Percentiles rank a stretch among this genome's conserved stretches.
phyloP scores from a whole-genome alignment of 2,329 filamentous ascomycete species.

The Samsoniella hepiali region DNA sequence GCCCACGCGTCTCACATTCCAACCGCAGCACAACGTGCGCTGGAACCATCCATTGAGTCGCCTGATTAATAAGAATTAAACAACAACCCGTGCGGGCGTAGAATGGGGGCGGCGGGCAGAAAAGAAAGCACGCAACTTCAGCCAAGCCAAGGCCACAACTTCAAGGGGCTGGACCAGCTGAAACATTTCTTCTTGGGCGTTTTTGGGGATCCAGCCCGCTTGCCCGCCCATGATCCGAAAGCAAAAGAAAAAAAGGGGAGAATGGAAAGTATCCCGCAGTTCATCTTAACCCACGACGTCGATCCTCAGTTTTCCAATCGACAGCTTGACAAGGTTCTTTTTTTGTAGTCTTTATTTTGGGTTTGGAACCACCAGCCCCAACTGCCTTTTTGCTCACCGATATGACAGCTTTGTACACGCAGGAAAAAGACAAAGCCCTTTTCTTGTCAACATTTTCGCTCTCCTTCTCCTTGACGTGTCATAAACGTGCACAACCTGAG shows the following conservation, averaged over 20 bases:
- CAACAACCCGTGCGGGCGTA: too few relatives aligned
- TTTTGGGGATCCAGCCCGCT: not conserved
- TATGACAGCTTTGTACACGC: not conserved
- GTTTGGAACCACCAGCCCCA: too few relatives aligned
- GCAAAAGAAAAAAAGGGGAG: not conserved
- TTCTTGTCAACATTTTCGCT: not conserved
- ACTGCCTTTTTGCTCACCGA: too few relatives aligned
- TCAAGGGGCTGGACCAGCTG: constrained; percentile 4
- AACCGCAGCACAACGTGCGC: constrained; percentile 3
- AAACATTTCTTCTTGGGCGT: constrained; percentile 9
- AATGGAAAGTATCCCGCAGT: not conserved
- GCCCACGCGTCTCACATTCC: not conserved
- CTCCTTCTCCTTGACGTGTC: not conserved
- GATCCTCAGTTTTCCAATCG: not conserved
- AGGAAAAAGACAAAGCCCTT: too few relatives aligned
- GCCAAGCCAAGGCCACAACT: not conserved
- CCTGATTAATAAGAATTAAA: too few relatives aligned
- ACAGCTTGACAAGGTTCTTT: not conserved
- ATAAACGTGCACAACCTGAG: not conserved
- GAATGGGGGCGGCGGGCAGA: not conserved
- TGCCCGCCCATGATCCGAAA: not conserved
- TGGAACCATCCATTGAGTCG: too few relatives aligned
- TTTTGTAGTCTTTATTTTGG: too few relatives aligned
- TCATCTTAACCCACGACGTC: not conserved
- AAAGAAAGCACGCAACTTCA: not conserved